Evolutionary conservation across 2,329 filamentous ascomycete genomes (phyloP).

Genomic region (Venturia effusa): DNA sequence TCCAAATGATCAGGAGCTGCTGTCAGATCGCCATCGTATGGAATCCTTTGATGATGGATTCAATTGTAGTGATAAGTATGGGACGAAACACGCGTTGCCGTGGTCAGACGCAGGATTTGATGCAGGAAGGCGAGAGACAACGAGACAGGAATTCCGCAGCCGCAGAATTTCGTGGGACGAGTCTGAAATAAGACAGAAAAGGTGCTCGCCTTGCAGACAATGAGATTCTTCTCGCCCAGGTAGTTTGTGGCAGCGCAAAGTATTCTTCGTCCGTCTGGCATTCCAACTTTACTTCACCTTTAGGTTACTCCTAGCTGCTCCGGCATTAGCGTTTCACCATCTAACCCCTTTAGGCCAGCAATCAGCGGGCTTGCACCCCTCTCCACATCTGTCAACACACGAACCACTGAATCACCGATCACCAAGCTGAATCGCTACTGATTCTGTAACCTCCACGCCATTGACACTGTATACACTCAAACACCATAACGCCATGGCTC

Average conservation of each 20-base stretch:
- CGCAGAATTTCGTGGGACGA: not conserved
- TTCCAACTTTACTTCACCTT: not conserved
- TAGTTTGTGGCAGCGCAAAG: not conserved
- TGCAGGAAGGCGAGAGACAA: not conserved
- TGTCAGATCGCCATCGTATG: not conserved
- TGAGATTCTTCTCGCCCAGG: not conserved
- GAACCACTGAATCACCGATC: not conserved
- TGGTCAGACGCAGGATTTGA: slow-evolving; percentile 1
- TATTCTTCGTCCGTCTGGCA: not conserved
- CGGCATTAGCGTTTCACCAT: not conserved
- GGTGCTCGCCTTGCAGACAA: not conserved
- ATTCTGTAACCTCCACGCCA: not conserved
- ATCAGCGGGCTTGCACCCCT: not conserved
- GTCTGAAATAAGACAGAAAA: not conserved
- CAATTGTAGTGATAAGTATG: not conserved
- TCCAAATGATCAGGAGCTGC: not conserved
- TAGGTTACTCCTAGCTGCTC: too few relatives aligned
- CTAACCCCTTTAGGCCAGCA: not conserved
- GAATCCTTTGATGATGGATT: not conserved
- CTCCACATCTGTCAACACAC: not conserved
- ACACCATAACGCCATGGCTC: not conserved
- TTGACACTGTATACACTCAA: not conserved
- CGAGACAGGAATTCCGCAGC: not conserved
- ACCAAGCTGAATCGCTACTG: not conserved
- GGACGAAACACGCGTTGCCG: not conserved